A percentile compares a stretch with the other conserved stretches of the same genome.
Conservation (phyloP, 2,329 filamentous ascomycete genomes). For the Xylariaceae sp. region DNA sequence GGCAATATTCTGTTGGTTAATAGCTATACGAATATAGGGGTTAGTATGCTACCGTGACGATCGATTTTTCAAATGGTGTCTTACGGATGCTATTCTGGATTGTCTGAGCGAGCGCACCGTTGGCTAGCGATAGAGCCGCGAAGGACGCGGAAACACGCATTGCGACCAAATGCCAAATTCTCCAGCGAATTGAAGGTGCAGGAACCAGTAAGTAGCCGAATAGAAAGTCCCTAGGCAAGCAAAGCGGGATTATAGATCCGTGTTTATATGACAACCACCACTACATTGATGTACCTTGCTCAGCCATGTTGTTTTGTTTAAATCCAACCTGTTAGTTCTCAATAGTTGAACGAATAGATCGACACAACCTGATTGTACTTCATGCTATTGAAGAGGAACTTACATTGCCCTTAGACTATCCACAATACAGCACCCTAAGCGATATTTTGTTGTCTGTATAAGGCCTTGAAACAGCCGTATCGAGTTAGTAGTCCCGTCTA, state of each 20-base stretch:
- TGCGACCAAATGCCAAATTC: conserved; percentile 5
- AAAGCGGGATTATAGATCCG: background rate
- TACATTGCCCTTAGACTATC: conserved; percentile 1
- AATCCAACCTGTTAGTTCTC: background rate
- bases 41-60: conserved; percentile 13
- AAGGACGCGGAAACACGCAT: conserved; percentile 17
- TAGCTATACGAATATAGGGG: conserved; percentile 11
- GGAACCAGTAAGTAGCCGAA: background rate
- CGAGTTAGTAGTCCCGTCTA: background rate
- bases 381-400: conserved; percentile 1
- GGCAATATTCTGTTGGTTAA: conserved; percentile 15
- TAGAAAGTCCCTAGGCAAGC: background rate
- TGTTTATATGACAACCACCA: background rate
- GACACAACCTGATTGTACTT: background rate
- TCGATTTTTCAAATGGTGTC: conserved; percentile 9
- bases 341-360: background rate
- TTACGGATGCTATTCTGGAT: conserved; percentile 20
- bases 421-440: conserved; percentile 9
- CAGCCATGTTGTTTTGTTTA: background rate
- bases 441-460: conserved; percentile 17
- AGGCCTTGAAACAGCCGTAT: background rate
- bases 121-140: conserved; percentile 24
- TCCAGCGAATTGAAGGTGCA: background rate
- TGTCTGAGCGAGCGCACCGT: conserved; percentile 23
- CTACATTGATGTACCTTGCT: background rate